These are phyloP conservation scores for Suillus paluster DNA, from an alignment of 768 basidiomycete species.

Conservation along the genomic window DNA sequence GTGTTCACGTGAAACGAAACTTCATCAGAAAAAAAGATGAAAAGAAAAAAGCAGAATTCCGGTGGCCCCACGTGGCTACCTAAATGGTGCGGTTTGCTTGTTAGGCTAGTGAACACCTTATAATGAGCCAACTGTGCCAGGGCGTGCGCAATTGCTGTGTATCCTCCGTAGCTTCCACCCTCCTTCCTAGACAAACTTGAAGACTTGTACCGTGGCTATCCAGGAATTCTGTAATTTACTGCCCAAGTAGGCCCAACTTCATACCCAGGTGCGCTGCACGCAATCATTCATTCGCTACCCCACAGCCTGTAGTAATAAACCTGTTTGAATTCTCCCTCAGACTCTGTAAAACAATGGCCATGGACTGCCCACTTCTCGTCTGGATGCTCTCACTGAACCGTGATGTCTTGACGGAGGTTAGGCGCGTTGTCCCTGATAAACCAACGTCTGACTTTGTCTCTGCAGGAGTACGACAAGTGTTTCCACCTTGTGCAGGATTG, in stretches of 20 bases:
- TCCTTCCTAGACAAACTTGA: conserved; percentile 5
- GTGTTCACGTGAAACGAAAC: conserved; percentile 10
- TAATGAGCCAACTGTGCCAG: conserved; percentile 24
- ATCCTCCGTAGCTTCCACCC: conserved; percentile 8
- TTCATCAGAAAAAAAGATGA: not conserved
- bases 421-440: conserved; percentile 5
- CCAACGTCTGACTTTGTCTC: conserved; percentile 7
- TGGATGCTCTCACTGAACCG: conserved; percentile 84
- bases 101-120: conserved; percentile 27
- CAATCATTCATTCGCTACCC: not conserved
- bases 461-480: conserved; percentile 76
- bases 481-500: conserved; percentile 63
- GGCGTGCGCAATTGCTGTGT: conserved; percentile 9
- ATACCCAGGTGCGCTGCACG: conserved; percentile 9
- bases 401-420: conserved; percentile 68
- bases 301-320: not conserved
- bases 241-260: conserved; percentile 6
- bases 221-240: conserved; percentile 5
- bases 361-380: conserved; percentile 72
- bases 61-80: conserved; percentile 30
- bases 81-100: conserved; percentile 31
- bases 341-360: conserved; percentile 14
- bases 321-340: not conserved
- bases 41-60: conserved; percentile 12
- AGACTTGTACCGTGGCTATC: conserved; percentile 6